Evolutionary conservation across 2,329 filamentous ascomycete genomes (phyloP).

Genomic region (Neonectria magnoliae): DNA sequence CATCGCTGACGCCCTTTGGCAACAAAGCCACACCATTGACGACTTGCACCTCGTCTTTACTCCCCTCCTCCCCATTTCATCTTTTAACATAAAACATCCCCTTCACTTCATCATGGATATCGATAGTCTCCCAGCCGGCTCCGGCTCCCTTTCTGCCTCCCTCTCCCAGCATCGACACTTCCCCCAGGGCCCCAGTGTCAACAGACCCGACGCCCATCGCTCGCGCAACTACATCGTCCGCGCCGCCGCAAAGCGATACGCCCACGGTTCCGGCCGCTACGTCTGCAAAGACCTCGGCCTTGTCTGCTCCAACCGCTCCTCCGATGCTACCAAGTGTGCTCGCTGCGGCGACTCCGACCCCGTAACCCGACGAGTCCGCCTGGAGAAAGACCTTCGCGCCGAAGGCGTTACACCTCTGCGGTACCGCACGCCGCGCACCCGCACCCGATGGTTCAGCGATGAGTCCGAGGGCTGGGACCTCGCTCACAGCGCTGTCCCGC

Average conservation of each 20-base stretch:
- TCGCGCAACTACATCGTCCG: constrained; percentile 46
- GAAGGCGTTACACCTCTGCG: constrained; percentile 22
- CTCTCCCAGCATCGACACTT: constrained; percentile 36
- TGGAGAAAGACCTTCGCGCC: constrained; percentile 36
- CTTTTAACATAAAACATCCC: neutral
- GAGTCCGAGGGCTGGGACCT: constrained; percentile 49
- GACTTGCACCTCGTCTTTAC: neutral
- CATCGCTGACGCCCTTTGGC: constrained; percentile 36
- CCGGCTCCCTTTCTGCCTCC: constrained; percentile 35
- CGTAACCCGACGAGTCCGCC: constrained; percentile 32
- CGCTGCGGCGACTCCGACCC: constrained; percentile 28
- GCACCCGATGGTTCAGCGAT: constrained; percentile 31
- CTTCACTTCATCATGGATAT: constrained; percentile 31
- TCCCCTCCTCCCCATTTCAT: constrained; percentile 8
- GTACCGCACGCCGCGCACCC: constrained; percentile 27
- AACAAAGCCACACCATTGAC: constrained; percentile 24
- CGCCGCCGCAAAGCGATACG: constrained; percentile 46
- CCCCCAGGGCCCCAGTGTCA: constrained; percentile 14
- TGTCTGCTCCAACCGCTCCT: constrained; percentile 28
- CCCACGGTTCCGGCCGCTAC: constrained; percentile 28
- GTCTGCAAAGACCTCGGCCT: constrained; percentile 38
- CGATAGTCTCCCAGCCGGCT: constrained; percentile 29
- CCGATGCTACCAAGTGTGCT: constrained; percentile 15
- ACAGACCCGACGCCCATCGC: constrained; percentile 30
- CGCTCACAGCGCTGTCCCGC: constrained; percentile 47